Base-by-base conservation (phyloP, 176 grass and related monocot species). In the Oryza officinalis region DNA sequence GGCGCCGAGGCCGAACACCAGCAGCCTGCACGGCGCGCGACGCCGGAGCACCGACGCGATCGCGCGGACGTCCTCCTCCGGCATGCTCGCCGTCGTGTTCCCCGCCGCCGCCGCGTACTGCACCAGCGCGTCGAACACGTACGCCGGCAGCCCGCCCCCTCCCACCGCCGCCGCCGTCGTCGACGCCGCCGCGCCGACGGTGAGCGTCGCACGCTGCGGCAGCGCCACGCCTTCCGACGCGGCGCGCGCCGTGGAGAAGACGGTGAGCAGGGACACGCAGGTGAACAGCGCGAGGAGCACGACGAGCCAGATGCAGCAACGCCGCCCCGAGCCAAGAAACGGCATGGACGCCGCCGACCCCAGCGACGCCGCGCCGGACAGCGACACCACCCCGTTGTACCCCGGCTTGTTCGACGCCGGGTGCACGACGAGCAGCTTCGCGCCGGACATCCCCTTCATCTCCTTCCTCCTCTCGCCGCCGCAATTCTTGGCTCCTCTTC, bases 101-200 rank as follows among this genome's bases (percentile, higher is more conserved):
- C 86, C 93, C 8, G 87, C 90, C 59, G 80, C 82, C 33, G 85
- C 88, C 50, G 96, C 96, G 81, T 95, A 98, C 12, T 91, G 93
- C 47, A 98, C 82, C 35, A 98, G 84, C n/a, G 96, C 88, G 68
- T 98, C 91, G 71, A 93, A 98, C 70, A 98, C 89, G 84, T 94
- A 49, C 7, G 73, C 38, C 23, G 92, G 89, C 15, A 94, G 85
- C 6, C 2, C 75, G 2, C 59, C 78, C 4, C 20, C 79, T 2
- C 6, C 33, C 1, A 13, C 13, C 28, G 30, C 43, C 0, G 27
- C 6, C 32, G 23, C 13, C 45, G 45, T 4, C 46, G 5, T 1
- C 20, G 25, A 4, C 35, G 25, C 22, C 2, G 5, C 1, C 12
- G 5, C 18, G 22, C 30, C 27, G 73, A 18, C 71, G 0, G 69